phyloP scores from a whole-genome alignment of 768 basidiomycete species.

The Collybia mongolica region DNA sequence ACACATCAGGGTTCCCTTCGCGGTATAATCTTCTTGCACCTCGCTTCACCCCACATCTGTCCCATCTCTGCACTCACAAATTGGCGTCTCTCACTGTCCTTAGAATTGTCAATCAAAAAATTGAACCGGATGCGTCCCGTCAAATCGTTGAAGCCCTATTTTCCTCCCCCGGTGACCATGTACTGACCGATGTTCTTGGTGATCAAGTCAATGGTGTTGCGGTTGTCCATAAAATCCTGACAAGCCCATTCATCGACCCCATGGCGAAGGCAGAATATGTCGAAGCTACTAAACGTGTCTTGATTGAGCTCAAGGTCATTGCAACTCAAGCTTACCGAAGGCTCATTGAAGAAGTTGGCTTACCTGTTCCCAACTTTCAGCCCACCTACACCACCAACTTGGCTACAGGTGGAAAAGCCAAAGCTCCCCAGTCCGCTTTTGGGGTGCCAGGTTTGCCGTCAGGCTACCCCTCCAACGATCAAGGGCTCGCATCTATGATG shows the following conservation, averaged over 20 bases:
- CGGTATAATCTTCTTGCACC: constrained; percentile 93
- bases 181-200: constrained; percentile 88
- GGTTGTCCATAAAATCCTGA: constrained; percentile 89
- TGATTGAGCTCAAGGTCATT: constrained; percentile 89
- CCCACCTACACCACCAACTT: constrained; percentile 71
- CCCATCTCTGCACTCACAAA: constrained; percentile 97
- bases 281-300: constrained; percentile 86
- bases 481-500: constrained; percentile 90
- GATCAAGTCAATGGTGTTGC: constrained; percentile 97
- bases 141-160: constrained; percentile 90
- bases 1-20: constrained; percentile 93
- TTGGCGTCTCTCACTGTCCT: constrained; percentile 93
- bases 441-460: constrained; percentile 76
- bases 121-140: constrained; percentile 83
- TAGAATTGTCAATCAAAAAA: constrained; percentile 95
- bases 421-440: constrained; percentile 53
- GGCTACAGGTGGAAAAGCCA: constrained; percentile 60
- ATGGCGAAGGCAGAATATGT: constrained; percentile 66
- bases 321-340: constrained; percentile 94
- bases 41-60: constrained; percentile 94
- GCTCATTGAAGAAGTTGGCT: constrained; percentile 91
- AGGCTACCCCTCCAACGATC: constrained; percentile 80
- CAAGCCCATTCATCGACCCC: constrained; percentile 80
- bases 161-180: constrained; percentile 85
- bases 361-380: constrained; percentile 87